Conservation (phyloP, 2,329 filamentous ascomycete species). For the Fusarium tanahbumbuense region DNA sequence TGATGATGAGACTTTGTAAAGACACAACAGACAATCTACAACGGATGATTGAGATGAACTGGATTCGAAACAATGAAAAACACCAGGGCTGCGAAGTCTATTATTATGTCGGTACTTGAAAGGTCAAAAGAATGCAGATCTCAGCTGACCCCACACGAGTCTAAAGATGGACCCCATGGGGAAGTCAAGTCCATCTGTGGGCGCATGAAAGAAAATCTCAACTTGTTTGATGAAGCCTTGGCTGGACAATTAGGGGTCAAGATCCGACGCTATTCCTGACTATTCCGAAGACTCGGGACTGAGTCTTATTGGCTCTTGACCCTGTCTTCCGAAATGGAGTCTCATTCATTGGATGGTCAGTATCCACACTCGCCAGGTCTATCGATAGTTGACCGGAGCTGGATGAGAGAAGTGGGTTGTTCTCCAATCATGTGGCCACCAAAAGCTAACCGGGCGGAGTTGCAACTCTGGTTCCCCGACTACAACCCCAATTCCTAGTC, state of each 20-base stretch:
- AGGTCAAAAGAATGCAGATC: background rate
- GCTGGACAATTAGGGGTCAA: background rate
- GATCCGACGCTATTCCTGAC: background rate
- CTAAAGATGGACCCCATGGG: conserved; percentile 17
- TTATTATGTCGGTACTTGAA: background rate
- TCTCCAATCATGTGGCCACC: background rate
- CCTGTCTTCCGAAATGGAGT: background rate
- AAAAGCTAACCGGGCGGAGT: background rate
- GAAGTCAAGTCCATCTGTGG: conserved; percentile 4
- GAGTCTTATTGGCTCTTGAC: fast-evolving
- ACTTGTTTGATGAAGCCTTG: background rate
- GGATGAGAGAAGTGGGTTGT: background rate
- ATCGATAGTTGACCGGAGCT: background rate
- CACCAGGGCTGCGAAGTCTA: background rate
- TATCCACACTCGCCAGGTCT: no score
- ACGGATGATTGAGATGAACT: background rate
- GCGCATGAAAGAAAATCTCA: background rate
- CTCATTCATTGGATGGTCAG: background rate
- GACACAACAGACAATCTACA: background rate
- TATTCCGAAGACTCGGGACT: background rate
- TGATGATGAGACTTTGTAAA: background rate
- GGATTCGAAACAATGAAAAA: background rate
- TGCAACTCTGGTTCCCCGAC: background rate
- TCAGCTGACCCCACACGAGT: background rate
- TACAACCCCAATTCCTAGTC: background rate